Evolutionary conservation across 1,284 basidiomycete genomes (phyloP).

Genomic region (Boletus holoroseus): DNA sequence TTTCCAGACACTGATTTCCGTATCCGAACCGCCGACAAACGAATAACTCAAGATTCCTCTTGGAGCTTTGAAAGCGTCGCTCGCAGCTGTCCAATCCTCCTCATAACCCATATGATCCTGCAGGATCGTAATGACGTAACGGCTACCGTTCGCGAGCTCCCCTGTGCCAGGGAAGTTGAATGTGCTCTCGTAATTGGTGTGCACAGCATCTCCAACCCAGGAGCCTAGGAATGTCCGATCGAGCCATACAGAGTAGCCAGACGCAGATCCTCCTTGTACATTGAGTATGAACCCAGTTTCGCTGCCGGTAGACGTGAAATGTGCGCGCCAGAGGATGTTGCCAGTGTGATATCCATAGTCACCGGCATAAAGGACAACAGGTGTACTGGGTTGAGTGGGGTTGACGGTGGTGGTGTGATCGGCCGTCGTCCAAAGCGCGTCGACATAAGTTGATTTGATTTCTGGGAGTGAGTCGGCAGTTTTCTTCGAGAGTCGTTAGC

Average conservation of each 20-base stretch:
- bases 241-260: conserved; percentile 48
- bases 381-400: conserved; percentile 34
- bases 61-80: conserved; percentile 42
- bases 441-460: conserved; percentile 31
- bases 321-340: conserved; percentile 51
- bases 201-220: conserved; percentile 39
- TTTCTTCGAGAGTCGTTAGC: conserved; percentile 21
- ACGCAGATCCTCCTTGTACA: conserved; percentile 44
- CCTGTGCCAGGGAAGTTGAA: conserved; percentile 22
- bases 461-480: conserved; percentile 26
- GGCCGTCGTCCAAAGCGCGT: conserved; percentile 38
- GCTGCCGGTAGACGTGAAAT: conserved; percentile 41
- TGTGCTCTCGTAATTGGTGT: conserved; percentile 33
- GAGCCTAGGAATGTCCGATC: conserved; percentile 46
- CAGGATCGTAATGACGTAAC: conserved; percentile 47
- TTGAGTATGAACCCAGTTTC: conserved; percentile 40
- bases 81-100: conserved; percentile 39
- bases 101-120: conserved; percentile 55
- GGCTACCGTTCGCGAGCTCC: conserved; percentile 23
- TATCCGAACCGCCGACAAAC: conserved; percentile 37
- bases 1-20: conserved; percentile 40
- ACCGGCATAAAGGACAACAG: conserved; percentile 44
- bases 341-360: conserved; percentile 54
- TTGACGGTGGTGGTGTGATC: conserved; percentile 37
- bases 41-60: conserved; percentile 43